A percentile compares a stretch with the other conserved stretches of the same genome.
phyloP scores from a whole-genome alignment of 2,329 filamentous ascomycete genomes.

The Venturia pyrina region DNA sequence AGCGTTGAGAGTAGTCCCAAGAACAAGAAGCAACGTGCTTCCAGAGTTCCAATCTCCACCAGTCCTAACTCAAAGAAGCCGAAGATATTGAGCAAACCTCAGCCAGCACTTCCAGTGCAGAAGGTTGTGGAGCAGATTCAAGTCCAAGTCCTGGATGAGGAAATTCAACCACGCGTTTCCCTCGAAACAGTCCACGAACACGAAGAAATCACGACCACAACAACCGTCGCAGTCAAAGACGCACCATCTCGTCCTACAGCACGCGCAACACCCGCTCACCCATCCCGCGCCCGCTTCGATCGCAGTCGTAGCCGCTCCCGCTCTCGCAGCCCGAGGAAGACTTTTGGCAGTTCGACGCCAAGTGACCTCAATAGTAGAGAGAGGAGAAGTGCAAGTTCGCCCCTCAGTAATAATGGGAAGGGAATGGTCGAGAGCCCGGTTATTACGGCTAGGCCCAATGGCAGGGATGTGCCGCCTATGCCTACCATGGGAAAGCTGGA shows the following conservation, averaged over 20 bases:
- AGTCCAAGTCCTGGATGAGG: background rate
- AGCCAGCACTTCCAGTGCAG: background rate
- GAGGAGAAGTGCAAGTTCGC: background rate
- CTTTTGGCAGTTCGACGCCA: background rate
- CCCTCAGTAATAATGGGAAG: slow-evolving; percentile 4
- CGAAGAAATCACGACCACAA: background rate
- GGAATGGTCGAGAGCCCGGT: background rate
- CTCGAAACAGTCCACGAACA: slow-evolving; percentile 10
- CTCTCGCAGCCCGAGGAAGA: slow-evolving; percentile 2
- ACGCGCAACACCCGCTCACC: slow-evolving; percentile 7
- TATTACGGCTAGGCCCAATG: slow-evolving; percentile 7
- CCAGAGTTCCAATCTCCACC: background rate
- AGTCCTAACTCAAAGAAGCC: background rate
- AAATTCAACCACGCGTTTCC: background rate
- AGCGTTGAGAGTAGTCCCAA: background rate
- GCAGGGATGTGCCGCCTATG: slow-evolving; percentile 7
- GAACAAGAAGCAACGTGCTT: background rate
- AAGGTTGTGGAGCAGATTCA: background rate
- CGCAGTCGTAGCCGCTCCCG: background rate
- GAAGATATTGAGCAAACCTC: background rate
- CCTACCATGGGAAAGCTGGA: background rate
- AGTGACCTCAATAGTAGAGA: background rate
- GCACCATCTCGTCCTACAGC: background rate
- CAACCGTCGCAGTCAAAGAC: background rate
- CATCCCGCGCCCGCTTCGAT: background rate